Conservation (phyloP, 2,329 filamentous ascomycete genomes). For the Fusarium vanettenii region DNA sequence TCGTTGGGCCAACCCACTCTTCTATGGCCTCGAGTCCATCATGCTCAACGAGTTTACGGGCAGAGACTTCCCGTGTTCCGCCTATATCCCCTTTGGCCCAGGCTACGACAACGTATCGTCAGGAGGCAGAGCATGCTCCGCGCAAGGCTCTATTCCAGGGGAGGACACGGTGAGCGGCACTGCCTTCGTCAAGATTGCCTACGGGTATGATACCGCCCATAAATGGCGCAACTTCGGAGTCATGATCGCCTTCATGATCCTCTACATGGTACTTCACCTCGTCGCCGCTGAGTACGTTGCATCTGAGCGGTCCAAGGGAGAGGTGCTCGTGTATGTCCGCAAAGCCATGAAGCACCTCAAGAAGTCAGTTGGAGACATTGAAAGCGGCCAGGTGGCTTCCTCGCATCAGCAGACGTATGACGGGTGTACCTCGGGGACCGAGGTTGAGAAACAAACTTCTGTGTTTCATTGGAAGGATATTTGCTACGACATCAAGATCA, state of each 20-base stretch:
- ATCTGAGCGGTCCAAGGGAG: conserved; percentile 21
- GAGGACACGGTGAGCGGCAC: conserved; percentile 27
- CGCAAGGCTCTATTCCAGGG: conserved; percentile 24
- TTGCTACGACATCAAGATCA: neutral
- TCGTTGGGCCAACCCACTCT: conserved; percentile 73
- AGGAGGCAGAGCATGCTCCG: conserved; percentile 13
- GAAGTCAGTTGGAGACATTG: neutral
- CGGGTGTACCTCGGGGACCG: neutral
- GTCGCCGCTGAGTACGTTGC: conserved; percentile 11
- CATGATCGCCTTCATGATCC: conserved; percentile 21
- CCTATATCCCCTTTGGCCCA: conserved; percentile 45
- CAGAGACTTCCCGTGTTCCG: conserved; percentile 59
- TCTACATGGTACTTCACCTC: conserved; percentile 13
- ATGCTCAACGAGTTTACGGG: conserved; percentile 72
- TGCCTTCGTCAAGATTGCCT: conserved; percentile 21
- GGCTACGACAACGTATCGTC: conserved; percentile 14
- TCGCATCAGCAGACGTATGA: neutral
- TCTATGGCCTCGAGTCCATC: conserved; percentile 72
- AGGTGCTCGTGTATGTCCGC: conserved; percentile 19
- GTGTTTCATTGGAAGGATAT: neutral
- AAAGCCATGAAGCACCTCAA: conserved; percentile 3
- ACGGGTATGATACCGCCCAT: conserved; percentile 25
- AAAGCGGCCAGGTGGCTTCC: neutral
- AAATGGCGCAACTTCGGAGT: conserved; percentile 37
- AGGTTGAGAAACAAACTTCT: neutral